These are phyloP conservation scores for Thielaviopsis euricoi DNA, from an alignment of 2,329 filamentous ascomycete species.

Conservation along the genomic window DNA sequence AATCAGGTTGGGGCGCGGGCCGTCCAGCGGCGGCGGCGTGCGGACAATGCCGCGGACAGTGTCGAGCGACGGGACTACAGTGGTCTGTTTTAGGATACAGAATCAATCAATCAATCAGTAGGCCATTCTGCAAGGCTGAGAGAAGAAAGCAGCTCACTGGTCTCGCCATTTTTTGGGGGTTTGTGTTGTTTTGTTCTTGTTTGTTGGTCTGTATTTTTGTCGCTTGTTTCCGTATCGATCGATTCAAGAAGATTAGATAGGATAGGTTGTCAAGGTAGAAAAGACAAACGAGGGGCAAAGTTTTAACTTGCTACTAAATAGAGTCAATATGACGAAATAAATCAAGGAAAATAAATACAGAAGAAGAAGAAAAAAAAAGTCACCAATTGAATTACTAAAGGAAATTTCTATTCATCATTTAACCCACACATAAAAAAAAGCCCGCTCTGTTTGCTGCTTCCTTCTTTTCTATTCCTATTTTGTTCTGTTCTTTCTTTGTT, in stretches of 20 bases:
- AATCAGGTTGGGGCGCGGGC: constrained; percentile 48
- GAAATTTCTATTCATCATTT: too few relatives aligned
- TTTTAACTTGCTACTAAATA: too few relatives aligned
- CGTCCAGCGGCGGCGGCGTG: constrained; percentile 18
- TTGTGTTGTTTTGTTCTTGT: background rate
- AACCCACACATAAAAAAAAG: too few relatives aligned
- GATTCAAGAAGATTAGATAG: too few relatives aligned
- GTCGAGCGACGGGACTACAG: constrained; percentile 29
- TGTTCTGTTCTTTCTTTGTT: background rate
- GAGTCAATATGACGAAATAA: too few relatives aligned
- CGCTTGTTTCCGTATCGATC: too few relatives aligned
- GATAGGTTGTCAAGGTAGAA: too few relatives aligned
- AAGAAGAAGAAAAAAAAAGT: too few relatives aligned
- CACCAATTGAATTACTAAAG: too few relatives aligned
- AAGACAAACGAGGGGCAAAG: too few relatives aligned
- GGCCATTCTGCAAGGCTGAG: background rate
- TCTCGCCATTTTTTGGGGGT: background rate
- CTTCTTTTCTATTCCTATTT: background rate
- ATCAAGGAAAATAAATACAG: too few relatives aligned
- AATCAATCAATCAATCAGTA: background rate
- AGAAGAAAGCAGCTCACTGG: background rate
- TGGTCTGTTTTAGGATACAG: constrained; percentile 18
- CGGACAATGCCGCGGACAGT: constrained; percentile 28
- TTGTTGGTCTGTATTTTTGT: background rate
- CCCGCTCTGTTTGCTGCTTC: too few relatives aligned